phyloP scores from a whole-genome alignment of 2,329 filamentous ascomycete genomes.

The Hypoxylon sp. region DNA sequence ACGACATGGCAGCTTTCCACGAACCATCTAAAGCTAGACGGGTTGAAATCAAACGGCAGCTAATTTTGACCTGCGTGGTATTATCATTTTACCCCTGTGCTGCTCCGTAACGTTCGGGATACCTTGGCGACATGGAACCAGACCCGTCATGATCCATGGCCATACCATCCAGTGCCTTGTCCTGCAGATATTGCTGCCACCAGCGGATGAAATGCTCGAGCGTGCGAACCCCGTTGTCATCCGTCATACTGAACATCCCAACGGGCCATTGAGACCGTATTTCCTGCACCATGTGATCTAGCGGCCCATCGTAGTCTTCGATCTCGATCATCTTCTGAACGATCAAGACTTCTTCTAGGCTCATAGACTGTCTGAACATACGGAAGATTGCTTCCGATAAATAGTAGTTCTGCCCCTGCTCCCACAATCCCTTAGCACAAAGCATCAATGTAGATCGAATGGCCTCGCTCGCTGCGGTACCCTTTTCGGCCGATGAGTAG shows the following conservation, averaged over 20 bases:
- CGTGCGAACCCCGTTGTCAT: slow-evolving; percentile 30
- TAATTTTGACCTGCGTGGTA: not conserved
- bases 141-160: slow-evolving; percentile 12
- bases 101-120: slow-evolving; percentile 14
- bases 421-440: slow-evolving; percentile 45
- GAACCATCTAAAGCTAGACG: not conserved
- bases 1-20: not conserved
- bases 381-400: slow-evolving; percentile 41
- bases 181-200: slow-evolving; percentile 29
- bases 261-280: slow-evolving; percentile 45
- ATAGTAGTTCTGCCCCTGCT: slow-evolving; percentile 45
- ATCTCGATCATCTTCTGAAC: slow-evolving; percentile 32
- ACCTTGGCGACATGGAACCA: slow-evolving; percentile 9
- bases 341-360: slow-evolving; percentile 32
- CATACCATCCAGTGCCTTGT: slow-evolving; percentile 1
- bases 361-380: slow-evolving; percentile 38
- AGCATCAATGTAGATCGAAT: slow-evolving; percentile 44
- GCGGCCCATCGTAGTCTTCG: slow-evolving; percentile 28
- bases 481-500: slow-evolving; percentile 15
- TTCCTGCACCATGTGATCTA: slow-evolving; percentile 37
- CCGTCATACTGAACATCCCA: slow-evolving; percentile 38
- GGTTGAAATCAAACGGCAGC: not conserved
- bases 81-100: not conserved
- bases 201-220: slow-evolving; percentile 39
- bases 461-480: slow-evolving; percentile 27